Conservation (phyloP, 208 protist species). For the Novymonas esmeraldas region DNA sequence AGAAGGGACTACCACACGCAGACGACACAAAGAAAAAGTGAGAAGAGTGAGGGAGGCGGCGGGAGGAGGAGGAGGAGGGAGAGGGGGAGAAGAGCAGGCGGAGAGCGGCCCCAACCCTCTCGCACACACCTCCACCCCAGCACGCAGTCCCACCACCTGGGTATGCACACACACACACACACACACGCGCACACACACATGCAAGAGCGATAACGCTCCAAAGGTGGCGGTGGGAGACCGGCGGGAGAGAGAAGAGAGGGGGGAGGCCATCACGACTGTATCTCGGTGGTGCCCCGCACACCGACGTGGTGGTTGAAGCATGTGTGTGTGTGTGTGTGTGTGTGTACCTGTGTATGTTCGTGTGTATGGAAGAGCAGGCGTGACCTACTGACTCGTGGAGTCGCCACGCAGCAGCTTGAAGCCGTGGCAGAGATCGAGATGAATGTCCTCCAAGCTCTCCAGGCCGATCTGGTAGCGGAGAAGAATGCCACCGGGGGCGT, state of each 20-base stretch:
- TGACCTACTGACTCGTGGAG: neutral
- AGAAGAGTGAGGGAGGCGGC: neutral
- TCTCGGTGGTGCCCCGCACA: neutral
- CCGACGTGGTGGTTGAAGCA: neutral
- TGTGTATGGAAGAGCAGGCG: neutral
- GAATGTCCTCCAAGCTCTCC: slow-evolving; percentile 36
- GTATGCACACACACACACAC: neutral
- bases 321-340: neutral
- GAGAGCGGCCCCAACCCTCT: too few species aligned
- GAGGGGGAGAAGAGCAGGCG: neutral
- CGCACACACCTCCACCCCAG: too few species aligned
- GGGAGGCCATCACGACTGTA: too few species aligned
- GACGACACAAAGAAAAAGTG: neutral
- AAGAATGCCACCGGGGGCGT: slow-evolving; percentile 25
- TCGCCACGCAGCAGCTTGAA: slow-evolving; percentile 17
- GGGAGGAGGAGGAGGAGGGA: neutral
- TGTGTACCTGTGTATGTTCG: neutral
- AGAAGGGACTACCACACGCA: neutral
- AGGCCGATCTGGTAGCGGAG: slow-evolving; percentile 35
- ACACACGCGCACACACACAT: neutral
- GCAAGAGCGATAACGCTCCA: neutral
- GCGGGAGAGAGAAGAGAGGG: too few species aligned
- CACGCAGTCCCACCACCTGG: too few species aligned
- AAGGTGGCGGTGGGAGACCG: too few species aligned
- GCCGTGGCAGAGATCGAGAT: slow-evolving; percentile 30